phyloP scores from a whole-genome alignment of 2,329 filamentous ascomycete genomes.

The Pestalotiopsis sp. region DNA sequence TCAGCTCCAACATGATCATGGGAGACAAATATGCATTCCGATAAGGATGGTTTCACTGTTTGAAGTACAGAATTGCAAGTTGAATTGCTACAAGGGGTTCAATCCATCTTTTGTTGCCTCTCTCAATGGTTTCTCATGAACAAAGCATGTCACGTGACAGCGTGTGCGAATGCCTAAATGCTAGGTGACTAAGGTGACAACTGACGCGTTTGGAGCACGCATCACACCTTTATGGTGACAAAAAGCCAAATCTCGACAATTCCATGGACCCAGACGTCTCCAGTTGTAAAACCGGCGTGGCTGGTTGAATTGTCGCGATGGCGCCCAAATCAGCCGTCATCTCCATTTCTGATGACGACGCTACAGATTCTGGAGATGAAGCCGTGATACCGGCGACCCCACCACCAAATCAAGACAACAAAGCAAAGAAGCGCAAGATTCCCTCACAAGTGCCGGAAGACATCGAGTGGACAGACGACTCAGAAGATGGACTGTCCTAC shows the following conservation, averaged over 20 bases:
- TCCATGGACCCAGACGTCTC: not conserved
- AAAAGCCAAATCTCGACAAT: not conserved
- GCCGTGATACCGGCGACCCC: not conserved
- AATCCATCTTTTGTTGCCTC: not conserved
- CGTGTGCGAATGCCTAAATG: not conserved
- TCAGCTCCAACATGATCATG: not conserved
- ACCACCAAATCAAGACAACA: not conserved
- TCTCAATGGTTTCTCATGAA: not conserved
- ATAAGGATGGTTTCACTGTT: not conserved
- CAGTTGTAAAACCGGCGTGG: not conserved
- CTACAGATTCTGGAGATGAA: not conserved
- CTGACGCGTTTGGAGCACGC: not conserved
- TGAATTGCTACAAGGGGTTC: no score
- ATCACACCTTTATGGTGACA: not conserved
- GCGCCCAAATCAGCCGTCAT: not conserved
- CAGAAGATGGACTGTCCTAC: conserved; percentile 22
- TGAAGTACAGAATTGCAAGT: no score
- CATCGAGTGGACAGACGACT: conserved; percentile 32
- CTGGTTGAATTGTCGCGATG: not conserved
- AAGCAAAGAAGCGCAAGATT: conserved; percentile 27
- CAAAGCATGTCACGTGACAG: not conserved
- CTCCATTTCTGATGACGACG: conserved; percentile 11
- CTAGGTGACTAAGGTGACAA: not conserved
- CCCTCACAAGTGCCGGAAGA: conserved; percentile 12
- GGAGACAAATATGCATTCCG: no score